These are phyloP conservation scores for Pulveroboletus sp. DNA, from an alignment of 768 basidiomycete species.

Conservation along the genomic window DNA sequence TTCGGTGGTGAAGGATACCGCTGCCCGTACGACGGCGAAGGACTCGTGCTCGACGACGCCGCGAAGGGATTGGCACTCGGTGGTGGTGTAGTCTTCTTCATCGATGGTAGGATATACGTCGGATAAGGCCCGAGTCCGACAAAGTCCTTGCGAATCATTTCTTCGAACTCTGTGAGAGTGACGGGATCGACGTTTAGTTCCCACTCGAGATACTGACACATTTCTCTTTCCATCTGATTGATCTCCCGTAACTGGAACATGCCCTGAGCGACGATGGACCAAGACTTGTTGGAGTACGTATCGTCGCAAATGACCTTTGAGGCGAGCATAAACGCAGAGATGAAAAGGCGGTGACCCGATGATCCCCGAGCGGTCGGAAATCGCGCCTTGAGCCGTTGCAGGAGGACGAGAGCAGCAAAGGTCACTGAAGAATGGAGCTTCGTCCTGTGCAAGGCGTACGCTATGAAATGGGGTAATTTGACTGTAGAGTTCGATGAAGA, in stretches of 20 bases:
- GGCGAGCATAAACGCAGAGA: slow-evolving; percentile 71
- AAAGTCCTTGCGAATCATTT: slow-evolving; percentile 58
- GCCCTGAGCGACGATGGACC: slow-evolving; percentile 85
- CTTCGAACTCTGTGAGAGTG: slow-evolving; percentile 58
- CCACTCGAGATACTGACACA: slow-evolving; percentile 91
- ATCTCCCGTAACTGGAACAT: slow-evolving; percentile 76
- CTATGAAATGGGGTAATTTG: slow-evolving; percentile 55
- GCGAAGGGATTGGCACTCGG: slow-evolving; percentile 31
- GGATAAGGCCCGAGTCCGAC: slow-evolving; percentile 53
- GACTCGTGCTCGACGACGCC: slow-evolving; percentile 27
- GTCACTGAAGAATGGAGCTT: slow-evolving; percentile 53
- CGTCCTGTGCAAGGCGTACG: slow-evolving; percentile 65
- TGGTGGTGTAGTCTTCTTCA: slow-evolving; percentile 53
- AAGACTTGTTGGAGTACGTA: slow-evolving; percentile 90
- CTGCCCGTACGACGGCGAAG: slow-evolving; percentile 11
- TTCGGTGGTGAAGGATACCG: slow-evolving; percentile 22
- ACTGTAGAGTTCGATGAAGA: slow-evolving; percentile 27
- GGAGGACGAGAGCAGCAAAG: slow-evolving; percentile 39
- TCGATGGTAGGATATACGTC: slow-evolving; percentile 55
- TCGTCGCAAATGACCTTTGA: slow-evolving; percentile 88
- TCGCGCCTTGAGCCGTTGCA: slow-evolving; percentile 62
- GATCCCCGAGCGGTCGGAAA: slow-evolving; percentile 75
- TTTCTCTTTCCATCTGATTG: slow-evolving; percentile 79
- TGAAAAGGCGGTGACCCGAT: slow-evolving; percentile 66
- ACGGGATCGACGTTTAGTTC: slow-evolving; percentile 70